Percentiles rank a stretch among this genome's conserved stretches.
phyloP scores from a whole-genome alignment of 2,329 filamentous ascomycete genomes.

The Diaporthe sp. region DNA sequence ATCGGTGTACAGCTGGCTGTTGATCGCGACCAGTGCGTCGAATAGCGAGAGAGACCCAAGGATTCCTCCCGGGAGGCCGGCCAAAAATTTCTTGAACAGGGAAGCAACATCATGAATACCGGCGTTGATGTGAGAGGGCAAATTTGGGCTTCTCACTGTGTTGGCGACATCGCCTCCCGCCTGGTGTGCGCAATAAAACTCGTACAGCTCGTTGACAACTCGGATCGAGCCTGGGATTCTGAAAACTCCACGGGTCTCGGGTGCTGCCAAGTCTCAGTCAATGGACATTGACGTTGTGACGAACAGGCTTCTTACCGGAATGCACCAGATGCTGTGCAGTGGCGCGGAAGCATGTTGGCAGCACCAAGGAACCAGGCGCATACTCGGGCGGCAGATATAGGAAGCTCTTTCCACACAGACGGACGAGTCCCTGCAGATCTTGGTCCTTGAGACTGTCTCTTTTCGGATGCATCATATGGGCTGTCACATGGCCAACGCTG shows the following conservation, averaged over 20 bases:
- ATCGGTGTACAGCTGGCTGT: conserved; percentile 63
- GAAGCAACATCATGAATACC: conserved; percentile 74
- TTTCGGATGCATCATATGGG: conserved; percentile 54
- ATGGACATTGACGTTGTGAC: not conserved
- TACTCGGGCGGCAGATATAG: conserved; percentile 70
- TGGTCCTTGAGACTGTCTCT: conserved; percentile 60
- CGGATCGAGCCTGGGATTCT: conserved; percentile 69
- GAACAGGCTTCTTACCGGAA: conserved; percentile 55
- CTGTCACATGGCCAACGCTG: conserved; percentile 66
- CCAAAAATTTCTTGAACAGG: conserved; percentile 73
- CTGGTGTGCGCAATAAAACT: conserved; percentile 69
- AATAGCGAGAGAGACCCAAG: conserved; percentile 71
- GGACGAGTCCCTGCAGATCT: conserved; percentile 68
- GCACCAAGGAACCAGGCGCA: conserved; percentile 63
- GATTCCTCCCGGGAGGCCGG: conserved; percentile 72
- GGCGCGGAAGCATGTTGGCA: conserved; percentile 75
- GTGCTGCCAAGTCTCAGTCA: conserved; percentile 42
- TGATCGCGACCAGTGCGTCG: conserved; percentile 70
- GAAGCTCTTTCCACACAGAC: conserved; percentile 70
- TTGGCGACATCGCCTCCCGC: conserved; percentile 61
- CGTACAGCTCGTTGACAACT: conserved; percentile 67
- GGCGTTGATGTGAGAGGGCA: conserved; percentile 69
- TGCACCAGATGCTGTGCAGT: conserved; percentile 73
- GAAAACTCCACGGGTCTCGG: conserved; percentile 68
- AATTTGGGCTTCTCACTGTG: conserved; percentile 67